phyloP scores from a whole-genome alignment of 495 filamentous ascomycete species.

The Penicillium canescens region DNA sequence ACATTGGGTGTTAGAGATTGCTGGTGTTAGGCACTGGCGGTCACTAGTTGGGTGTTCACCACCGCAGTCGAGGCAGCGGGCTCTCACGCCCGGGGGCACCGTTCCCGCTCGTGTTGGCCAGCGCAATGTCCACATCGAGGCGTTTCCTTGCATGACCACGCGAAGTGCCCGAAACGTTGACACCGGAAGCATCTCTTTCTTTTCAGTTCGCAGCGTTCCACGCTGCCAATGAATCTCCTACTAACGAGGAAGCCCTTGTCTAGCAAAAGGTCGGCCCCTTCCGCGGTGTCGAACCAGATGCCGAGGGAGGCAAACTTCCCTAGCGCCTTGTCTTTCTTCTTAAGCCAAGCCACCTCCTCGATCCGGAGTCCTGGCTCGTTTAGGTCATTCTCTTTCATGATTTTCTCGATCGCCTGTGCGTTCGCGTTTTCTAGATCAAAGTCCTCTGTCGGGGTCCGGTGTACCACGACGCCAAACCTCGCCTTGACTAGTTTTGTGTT shows the following conservation, averaged over 20 bases:
- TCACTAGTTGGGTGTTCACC: slow-evolving; percentile 23
- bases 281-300: slow-evolving; percentile 24
- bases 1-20: slow-evolving; percentile 15
- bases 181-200: slow-evolving; percentile 27
- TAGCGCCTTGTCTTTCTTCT: slow-evolving; percentile 19
- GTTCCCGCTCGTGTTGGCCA: slow-evolving; percentile 18
- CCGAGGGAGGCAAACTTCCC: slow-evolving; percentile 19
- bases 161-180: slow-evolving; percentile 28
- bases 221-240: not conserved
- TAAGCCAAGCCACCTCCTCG: slow-evolving; percentile 26
- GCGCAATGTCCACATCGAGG: slow-evolving; percentile 25
- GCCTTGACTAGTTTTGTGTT: slow-evolving; percentile 23
- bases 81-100: slow-evolving; percentile 22
- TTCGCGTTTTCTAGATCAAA: slow-evolving; percentile 15
- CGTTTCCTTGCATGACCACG: slow-evolving; percentile 31
- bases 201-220: slow-evolving; percentile 10
- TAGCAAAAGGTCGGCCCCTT: slow-evolving; percentile 24
- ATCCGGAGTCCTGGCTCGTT: slow-evolving; percentile 16
- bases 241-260: slow-evolving; percentile 22
- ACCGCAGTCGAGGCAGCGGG: slow-evolving; percentile 22
- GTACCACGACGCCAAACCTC: slow-evolving; percentile 19
- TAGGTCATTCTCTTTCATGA: slow-evolving; percentile 26
- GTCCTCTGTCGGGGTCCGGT: slow-evolving; percentile 25
- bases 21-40: slow-evolving; percentile 10
- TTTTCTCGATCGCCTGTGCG: slow-evolving; percentile 18